These are phyloP conservation scores for Alternaria brassicae DNA, from an alignment of 2,329 filamentous ascomycete genomes.

Conservation along the genomic window DNA sequence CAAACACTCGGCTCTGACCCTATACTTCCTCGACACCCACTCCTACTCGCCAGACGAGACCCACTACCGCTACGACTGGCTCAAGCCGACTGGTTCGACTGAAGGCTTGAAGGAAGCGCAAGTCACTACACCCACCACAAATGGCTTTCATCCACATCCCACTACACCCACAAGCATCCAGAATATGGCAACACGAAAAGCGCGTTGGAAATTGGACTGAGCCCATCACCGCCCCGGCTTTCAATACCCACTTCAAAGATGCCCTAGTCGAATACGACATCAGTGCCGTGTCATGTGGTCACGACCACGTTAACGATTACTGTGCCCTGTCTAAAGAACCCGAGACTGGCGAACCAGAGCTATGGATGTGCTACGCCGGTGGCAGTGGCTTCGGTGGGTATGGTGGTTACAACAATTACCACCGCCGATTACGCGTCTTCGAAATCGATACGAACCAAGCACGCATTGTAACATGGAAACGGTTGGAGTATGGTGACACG, in stretches of 20 bases:
- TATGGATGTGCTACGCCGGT: conserved; percentile 99
- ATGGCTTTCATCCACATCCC: conserved; percentile 98
- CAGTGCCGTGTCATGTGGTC: conserved; percentile 86
- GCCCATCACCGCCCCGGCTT: conserved; percentile 82
- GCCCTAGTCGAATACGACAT: conserved; percentile 86
- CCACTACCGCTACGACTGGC: conserved; percentile 90
- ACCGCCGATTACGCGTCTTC: conserved; percentile 85
- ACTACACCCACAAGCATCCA: no score
- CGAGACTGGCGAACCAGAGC: conserved; percentile 55
- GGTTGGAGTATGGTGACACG: conserved; percentile 72
- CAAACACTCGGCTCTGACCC: conserved; percentile 86
- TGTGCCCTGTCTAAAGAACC: conserved; percentile 71
- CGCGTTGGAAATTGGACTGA: conserved; percentile 79
- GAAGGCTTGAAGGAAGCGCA: conserved; percentile 73
- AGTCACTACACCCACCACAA: conserved; percentile 89
- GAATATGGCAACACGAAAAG: conserved; percentile 74
- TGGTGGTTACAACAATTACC: conserved; percentile 85
- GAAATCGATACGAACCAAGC: conserved; percentile 93
- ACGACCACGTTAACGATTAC: conserved; percentile 98
- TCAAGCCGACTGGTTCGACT: conserved; percentile 96
- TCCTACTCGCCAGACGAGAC: conserved; percentile 89
- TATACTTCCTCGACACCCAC: conserved; percentile 96
- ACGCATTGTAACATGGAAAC: conserved; percentile 89
- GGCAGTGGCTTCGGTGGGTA: conserved; percentile 94
- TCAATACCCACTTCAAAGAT: conserved; percentile 92